A percentile compares a stretch with the other conserved stretches of the same genome.
These are phyloP conservation scores for Globisporangium nagaii DNA, from an alignment of 352 stramenopile genomes.

Conservation along the genomic window DNA sequence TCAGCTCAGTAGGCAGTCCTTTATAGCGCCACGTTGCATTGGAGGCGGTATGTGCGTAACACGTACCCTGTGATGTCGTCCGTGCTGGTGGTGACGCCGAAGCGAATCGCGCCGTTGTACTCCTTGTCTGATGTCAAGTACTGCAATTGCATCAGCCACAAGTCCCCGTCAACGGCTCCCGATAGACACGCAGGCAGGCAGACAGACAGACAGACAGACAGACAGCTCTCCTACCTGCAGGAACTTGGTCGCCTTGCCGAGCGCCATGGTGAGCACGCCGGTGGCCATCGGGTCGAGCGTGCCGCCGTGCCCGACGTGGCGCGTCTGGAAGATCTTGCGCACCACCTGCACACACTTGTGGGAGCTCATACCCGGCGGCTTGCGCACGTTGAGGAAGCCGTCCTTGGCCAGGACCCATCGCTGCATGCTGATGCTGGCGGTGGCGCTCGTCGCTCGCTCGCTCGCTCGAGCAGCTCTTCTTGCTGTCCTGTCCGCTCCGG, in stretches of 20 bases:
- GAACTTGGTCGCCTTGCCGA: conserved; percentile 81
- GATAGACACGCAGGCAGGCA: not conserved
- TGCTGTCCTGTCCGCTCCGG: not conserved
- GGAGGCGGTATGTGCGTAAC: not conserved
- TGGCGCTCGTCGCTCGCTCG: not conserved
- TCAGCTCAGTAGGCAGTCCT: not conserved
- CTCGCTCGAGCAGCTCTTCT: not conserved
- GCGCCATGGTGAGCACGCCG: conserved; percentile 73
- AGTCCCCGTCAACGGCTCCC: too few relatives aligned
- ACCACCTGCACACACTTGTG: conserved; percentile 68
- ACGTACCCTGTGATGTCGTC: conserved; percentile 77
- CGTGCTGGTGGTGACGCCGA: conserved; percentile 71
- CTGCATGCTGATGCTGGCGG: conserved; percentile 7
- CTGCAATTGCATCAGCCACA: conserved; percentile 20
- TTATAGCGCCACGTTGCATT: too few relatives aligned
- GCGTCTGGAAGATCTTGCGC: conserved; percentile 67
- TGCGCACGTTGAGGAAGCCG: conserved; percentile 81
- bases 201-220: not conserved
- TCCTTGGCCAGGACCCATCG: conserved; percentile 9
- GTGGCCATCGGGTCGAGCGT: conserved; percentile 89
- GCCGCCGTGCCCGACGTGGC: conserved; percentile 71
- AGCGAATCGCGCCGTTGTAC: conserved; percentile 67
- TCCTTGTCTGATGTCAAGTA: conserved; percentile 67
- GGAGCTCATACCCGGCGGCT: conserved; percentile 71
- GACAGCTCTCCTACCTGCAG: conserved; percentile 34